Base-by-base conservation (phyloP, 331 rosid genomes). In the Quercus tomentella region DNA sequence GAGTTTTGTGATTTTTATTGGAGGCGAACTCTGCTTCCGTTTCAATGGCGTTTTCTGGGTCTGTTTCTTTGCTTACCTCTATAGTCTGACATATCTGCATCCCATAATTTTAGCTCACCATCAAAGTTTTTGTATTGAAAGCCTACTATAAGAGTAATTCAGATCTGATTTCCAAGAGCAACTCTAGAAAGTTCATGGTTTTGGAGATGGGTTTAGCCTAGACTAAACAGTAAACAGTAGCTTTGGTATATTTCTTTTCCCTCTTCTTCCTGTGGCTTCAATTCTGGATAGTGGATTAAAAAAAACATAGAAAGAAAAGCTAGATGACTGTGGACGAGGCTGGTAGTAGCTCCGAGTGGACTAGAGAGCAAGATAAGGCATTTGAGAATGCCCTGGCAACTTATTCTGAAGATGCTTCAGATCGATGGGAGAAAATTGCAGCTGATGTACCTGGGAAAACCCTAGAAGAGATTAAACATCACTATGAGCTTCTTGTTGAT, bases 381-480 rank as follows among this genome's bases (percentile, higher is more conserved):
- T 94, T 94, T 81, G 98, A 94, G 89, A 90, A 85, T 80, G 97
- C 97, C 10, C 78, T 94, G 76, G 98, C 91, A 58, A 91, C 86
- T 79, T 71, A 91, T 86, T 87, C 94, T 0, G 97, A 92, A 79
- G 90, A 90, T 77, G 84, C 80, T 71, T 73, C 88, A 16, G 96
- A 91, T 92, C 88, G 96, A 67, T 94, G 98, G 98, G 97, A 94
- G 88, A 89, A 89, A 82, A 94, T 94, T 75, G 87, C 87, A 15
- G 91, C 85, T 28, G 96, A 91, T 81, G 97, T 94, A 70, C 91
- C 90, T 0, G 98, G 93, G 81, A 94, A 90, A 90, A 87, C 92
- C 43, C 5, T 85, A 61, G 94, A 92, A 73, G 97, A 92, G 87
- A 86, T 94, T 77, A 89, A 86, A 76, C 86, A 84, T 77, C 98